A percentile compares a stretch with the other conserved stretches of the same genome.
Evolutionary conservation across 805 yeast species (phyloP).

Genomic region (Yueomyces sp.): DNA sequence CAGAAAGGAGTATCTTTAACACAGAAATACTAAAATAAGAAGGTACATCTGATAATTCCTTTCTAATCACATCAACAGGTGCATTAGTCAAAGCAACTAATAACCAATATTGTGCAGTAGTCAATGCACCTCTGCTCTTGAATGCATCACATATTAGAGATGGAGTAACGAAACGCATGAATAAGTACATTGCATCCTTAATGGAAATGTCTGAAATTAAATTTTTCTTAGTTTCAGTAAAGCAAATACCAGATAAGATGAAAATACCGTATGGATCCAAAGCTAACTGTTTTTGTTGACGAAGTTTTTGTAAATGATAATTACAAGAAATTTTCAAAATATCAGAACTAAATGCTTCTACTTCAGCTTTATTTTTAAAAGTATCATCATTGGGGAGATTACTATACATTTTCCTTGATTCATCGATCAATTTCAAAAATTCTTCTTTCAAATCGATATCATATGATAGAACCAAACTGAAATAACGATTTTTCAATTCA

Average conservation of each 20-base stretch:
- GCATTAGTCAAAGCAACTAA: constrained; percentile 24
- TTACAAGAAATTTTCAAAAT: constrained; percentile 27
- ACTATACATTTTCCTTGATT: constrained; percentile 31
- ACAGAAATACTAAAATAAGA: constrained; percentile 24
- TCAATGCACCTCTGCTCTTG: constrained; percentile 15
- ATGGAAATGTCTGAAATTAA: constrained; percentile 9
- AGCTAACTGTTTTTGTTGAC: constrained; percentile 19
- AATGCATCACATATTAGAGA: constrained; percentile 15
- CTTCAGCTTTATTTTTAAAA: constrained; percentile 19
- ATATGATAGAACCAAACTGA: constrained; percentile 43
- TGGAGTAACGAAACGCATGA: constrained; percentile 31
- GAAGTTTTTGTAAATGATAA: constrained; percentile 19
- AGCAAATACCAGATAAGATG: constrained; percentile 14
- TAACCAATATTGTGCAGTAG: constrained; percentile 23
- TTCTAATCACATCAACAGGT: constrained; percentile 8
- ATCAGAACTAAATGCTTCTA: constrained; percentile 23
- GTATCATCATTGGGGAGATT: constrained; percentile 21
- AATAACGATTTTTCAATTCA: constrained; percentile 28
- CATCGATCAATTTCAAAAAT: constrained; percentile 25
- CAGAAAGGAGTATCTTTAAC: constrained; percentile 29
- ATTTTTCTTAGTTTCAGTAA: constrained; percentile 9
- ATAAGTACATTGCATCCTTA: constrained; percentile 27
- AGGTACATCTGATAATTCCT: constrained; percentile 16
- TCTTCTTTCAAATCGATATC: constrained; percentile 45
- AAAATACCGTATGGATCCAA: constrained; percentile 24